A percentile compares a stretch with the other conserved stretches of the same genome.
Conservation (phyloP, 208 protist genomes). For the Kentomonas sorsogonicus region DNA sequence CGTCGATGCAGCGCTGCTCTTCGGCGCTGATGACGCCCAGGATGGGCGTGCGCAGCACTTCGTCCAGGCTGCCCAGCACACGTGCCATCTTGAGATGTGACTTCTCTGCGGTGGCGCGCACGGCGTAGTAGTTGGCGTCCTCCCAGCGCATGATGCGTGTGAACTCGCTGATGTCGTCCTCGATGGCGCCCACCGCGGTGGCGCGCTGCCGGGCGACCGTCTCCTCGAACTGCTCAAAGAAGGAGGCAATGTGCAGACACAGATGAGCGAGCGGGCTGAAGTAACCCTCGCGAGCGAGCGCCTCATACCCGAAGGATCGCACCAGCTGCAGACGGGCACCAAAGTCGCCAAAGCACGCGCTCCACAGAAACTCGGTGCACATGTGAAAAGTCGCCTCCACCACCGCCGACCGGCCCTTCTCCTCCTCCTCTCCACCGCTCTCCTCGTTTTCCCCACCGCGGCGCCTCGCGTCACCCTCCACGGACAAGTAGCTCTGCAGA, state of each 20-base stretch:
- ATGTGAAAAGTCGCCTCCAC: constrained; percentile 13
- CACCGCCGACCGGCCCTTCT: too few species aligned
- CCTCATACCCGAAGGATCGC: constrained; percentile 60
- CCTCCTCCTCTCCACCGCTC: constrained; percentile 9
- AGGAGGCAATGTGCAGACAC: constrained; percentile 71
- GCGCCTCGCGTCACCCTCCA: not conserved
- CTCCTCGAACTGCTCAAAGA: constrained; percentile 74
- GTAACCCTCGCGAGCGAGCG: constrained; percentile 30
- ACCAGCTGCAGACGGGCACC: constrained; percentile 55
- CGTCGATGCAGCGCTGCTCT: constrained; percentile 81
- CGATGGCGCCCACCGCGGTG: constrained; percentile 52
- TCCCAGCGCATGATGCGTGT: constrained; percentile 90
- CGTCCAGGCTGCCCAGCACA: constrained; percentile 59
- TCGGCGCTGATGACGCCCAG: constrained; percentile 51
- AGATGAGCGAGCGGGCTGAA: constrained; percentile 62
- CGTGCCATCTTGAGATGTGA: constrained; percentile 94
- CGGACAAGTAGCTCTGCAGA: constrained; percentile 19
- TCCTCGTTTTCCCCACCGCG: constrained; percentile 1
- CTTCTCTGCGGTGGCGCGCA: constrained; percentile 93
- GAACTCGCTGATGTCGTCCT: constrained; percentile 86
- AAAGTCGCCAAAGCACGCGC: constrained; percentile 73
- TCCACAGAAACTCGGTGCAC: constrained; percentile 74
- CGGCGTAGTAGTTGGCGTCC: constrained; percentile 93
- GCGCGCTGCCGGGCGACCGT: constrained; percentile 36
- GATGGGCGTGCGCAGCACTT: constrained; percentile 65